Base-by-base conservation (phyloP, 2,329 filamentous ascomycete species). In the Sporothrix variecibatus region DNA sequence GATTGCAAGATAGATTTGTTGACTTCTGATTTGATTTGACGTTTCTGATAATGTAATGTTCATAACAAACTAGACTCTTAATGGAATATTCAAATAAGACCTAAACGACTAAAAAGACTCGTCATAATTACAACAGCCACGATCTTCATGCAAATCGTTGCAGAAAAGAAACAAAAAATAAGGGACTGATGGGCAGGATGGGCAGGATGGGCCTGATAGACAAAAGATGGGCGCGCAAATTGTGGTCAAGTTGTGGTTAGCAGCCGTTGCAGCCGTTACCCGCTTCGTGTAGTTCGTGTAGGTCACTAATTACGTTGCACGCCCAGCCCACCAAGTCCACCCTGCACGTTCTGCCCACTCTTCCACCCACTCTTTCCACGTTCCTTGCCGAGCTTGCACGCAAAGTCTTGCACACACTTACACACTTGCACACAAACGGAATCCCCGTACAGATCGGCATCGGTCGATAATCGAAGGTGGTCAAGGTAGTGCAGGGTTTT, bases 181-280 rank as follows among this genome's bases (percentile, higher is more conserved):
- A 53, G 51, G n/a, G n/a, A 53, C 20, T 23, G 51, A 26, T 53
- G 51, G 51, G 51, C 51, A n/a, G 23, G n/a, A 43, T 43, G 40
- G 40, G n/a, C n/a, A n/a, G n/a, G n/a, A n/a, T n/a, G n/a, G n/a
- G n/a, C n/a, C n/a, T n/a, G n/a, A n/a, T n/a, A n/a, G n/a, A n/a
- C n/a, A 12, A 2, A 17, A 49, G 51, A 56, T 28, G 51, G 9
- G n/a, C n/a, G 20, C n/a, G 26, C 20, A 12, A 23, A 40, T 64
- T 15, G 60, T 23, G 31, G 31, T 40, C 31, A 34, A 34, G 8
- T 34, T 20, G 43, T 49, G 15, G 15, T 46, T 67, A 67, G 62
- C 62, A 67, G 62, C 62, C 62, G 62, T 67, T 67, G 38, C 62
- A 67, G 62, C 58, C 17, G 58, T 20, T 12, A 40, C 31, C 51